These are phyloP conservation scores for Bondarzewia mesenterica DNA, from an alignment of 1,284 basidiomycete genomes.

Conservation along the genomic window DNA sequence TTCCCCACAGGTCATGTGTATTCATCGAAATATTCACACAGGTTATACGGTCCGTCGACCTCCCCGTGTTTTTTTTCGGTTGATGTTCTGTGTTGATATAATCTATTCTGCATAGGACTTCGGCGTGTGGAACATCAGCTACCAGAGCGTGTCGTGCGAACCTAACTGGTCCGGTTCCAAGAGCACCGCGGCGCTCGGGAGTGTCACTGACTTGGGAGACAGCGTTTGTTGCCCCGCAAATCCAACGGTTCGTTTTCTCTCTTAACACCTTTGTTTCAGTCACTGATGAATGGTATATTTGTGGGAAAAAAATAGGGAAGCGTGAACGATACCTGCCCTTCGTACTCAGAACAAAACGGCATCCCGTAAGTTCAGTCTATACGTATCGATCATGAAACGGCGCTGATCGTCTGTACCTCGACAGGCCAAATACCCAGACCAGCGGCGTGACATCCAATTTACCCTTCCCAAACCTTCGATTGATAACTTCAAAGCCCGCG, in stretches of 20 bases:
- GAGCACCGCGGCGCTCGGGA: constrained; percentile 57
- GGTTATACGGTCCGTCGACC: constrained; percentile 32
- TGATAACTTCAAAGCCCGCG: constrained; percentile 16
- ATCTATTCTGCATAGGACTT: constrained; percentile 49
- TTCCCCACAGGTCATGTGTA: background rate
- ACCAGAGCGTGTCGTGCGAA: constrained; percentile 51
- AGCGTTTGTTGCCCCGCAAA: constrained; percentile 64
- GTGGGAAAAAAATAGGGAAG: constrained; percentile 28
- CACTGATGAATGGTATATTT: background rate
- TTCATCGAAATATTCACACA: constrained; percentile 12
- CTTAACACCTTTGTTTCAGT: background rate
- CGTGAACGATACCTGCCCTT: constrained; percentile 53
- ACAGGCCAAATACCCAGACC: background rate
- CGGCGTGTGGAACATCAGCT: constrained; percentile 76
- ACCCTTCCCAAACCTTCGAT: constrained; percentile 27
- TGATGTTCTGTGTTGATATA: background rate
- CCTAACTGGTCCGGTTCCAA: constrained; percentile 51
- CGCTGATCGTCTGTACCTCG: too few relatives aligned
- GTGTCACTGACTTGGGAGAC: constrained; percentile 43
- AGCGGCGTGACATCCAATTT: background rate
- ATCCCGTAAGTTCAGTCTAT: constrained; percentile 43
- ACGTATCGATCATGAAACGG: too few relatives aligned
- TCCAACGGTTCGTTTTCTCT: constrained; percentile 36
- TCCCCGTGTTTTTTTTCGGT: background rate
- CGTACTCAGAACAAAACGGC: constrained; percentile 61